phyloP scores from a whole-genome alignment of 768 basidiomycete genomes.

The Russula earlei region DNA sequence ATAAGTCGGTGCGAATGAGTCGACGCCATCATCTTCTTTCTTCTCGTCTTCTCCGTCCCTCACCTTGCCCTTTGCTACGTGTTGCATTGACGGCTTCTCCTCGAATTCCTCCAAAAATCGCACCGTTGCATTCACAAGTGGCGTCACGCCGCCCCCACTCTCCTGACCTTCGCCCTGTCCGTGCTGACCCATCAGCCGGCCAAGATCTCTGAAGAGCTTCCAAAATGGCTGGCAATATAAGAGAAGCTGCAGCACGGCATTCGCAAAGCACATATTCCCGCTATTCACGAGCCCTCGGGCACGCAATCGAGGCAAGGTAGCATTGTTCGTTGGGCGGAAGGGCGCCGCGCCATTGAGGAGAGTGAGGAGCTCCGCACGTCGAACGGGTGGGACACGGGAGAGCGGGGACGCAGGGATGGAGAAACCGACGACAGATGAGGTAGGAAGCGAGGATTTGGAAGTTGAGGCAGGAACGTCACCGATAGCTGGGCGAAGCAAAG shows the following conservation, averaged over 20 bases:
- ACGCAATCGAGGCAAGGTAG: conserved; percentile 33
- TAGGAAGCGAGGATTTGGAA: conserved; percentile 45
- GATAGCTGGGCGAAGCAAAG: conserved; percentile 45
- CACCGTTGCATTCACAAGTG: conserved; percentile 58
- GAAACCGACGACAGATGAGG: conserved; percentile 63
- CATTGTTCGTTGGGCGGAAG: conserved; percentile 4
- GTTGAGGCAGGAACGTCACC: conserved; percentile 28
- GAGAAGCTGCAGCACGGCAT: conserved; percentile 84
- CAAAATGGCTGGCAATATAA: conserved; percentile 87
- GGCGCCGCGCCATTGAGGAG: conserved; percentile 40
- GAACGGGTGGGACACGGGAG: conserved; percentile 23
- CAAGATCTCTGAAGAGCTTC: conserved; percentile 64
- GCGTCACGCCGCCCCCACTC: conserved; percentile 28
- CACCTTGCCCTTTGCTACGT: conserved; percentile 26
- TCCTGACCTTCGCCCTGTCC: conserved; percentile 26
- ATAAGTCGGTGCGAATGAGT: conserved; percentile 75
- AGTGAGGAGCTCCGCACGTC: conserved; percentile 40
- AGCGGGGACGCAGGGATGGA: conserved; percentile 50
- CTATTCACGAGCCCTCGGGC: conserved; percentile 86
- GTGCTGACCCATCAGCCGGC: conserved; percentile 33
- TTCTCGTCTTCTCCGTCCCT: conserved; percentile 34
- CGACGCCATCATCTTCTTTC: conserved; percentile 42
- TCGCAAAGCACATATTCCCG: conserved; percentile 98
- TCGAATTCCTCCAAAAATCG: conserved; percentile 74
- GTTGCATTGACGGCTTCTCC: conserved; percentile 23